Percentiles rank a stretch among this genome's conserved stretches.
phyloP scores from a whole-genome alignment of 2,329 filamentous ascomycete genomes.

The Colletotrichum aenigma region DNA sequence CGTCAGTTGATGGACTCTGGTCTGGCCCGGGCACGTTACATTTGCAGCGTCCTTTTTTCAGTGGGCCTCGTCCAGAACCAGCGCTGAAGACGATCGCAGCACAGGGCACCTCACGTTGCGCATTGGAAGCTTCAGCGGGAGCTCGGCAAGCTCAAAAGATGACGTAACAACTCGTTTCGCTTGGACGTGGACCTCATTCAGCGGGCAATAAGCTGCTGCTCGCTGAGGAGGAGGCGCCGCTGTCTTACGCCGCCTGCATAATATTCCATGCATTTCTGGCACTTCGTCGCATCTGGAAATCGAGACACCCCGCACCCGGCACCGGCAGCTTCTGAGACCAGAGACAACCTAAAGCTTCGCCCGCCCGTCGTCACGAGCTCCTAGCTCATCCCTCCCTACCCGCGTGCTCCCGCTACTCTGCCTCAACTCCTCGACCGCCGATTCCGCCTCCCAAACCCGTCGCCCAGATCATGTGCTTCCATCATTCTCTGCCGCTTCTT shows the following conservation, averaged over 20 bases:
- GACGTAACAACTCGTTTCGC: neutral
- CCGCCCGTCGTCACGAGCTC: slow-evolving; percentile 14
- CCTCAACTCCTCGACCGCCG: neutral
- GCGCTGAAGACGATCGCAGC: neutral
- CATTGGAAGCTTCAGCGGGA: neutral
- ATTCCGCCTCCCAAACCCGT: neutral
- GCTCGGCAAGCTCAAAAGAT: neutral
- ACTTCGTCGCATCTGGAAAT: neutral
- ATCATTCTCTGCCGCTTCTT: neutral
- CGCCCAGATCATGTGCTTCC: slow-evolving; percentile 16
- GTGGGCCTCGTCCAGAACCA: neutral
- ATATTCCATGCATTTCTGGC: neutral
- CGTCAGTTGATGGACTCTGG: neutral
- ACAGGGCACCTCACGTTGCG: neutral
- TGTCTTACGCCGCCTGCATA: neutral
- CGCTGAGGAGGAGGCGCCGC: neutral
- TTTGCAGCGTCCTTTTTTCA: neutral
- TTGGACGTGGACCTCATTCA: neutral
- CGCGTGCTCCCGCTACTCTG: slow-evolving; percentile 11
- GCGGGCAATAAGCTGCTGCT: neutral
- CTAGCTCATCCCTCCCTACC: neutral
- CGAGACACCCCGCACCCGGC: neutral
- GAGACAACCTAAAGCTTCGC: slow-evolving; percentile 9
- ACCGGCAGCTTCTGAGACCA: slow-evolving; percentile 7
- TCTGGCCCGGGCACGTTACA: neutral